Base-by-base conservation (phyloP, 129 eudicot genomes). In the Artemisia annua region DNA sequence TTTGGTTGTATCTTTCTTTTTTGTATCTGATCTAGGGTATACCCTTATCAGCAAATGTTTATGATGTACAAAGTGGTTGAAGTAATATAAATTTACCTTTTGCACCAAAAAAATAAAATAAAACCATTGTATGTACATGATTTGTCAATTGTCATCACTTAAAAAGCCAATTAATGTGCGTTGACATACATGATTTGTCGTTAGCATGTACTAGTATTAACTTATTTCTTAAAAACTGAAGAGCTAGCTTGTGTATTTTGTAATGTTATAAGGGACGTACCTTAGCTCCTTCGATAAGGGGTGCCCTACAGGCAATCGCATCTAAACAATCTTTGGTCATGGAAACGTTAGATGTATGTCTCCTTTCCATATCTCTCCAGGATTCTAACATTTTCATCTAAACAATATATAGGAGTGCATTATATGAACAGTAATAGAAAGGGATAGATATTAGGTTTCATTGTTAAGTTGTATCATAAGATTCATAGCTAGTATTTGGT, bases 211-310 rank as follows among this genome's bases (percentile, higher is more conserved):
- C 43, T 32, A 32, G 6, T 32, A 4, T 24, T 24, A 24, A 35
- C 16, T 35, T 35, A 7, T 17, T 18, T 65, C 53, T 65, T 16
- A 20, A 17, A 43, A 65, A 30, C 48, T 57, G 43, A 32, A 32
- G 43, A 5, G 7, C 43, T 32, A 5, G 7, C 43, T 32, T 32
- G 43, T 4, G 43, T 32, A 32, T 7, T 32, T 32, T 32, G 7
- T 32, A 32, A 32, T 4, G 43, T 32, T 32, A 3, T 62, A 48
- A 17, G 46, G 61, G 32, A 26, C 5, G 53, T 85, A 90, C 96
- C 90, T 83, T 84, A 32, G 88, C 89, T 16, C 97, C 94, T 61
- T 90, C 86, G 22, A 80, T 61, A 32, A 90, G 87, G 59, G 95
- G 94, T n/a, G 87, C 67, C 18, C 80, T 81, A 44, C 94, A 85